Conservation (phyloP, 305 asterid genomes). For the Fraxinus latifolia region DNA sequence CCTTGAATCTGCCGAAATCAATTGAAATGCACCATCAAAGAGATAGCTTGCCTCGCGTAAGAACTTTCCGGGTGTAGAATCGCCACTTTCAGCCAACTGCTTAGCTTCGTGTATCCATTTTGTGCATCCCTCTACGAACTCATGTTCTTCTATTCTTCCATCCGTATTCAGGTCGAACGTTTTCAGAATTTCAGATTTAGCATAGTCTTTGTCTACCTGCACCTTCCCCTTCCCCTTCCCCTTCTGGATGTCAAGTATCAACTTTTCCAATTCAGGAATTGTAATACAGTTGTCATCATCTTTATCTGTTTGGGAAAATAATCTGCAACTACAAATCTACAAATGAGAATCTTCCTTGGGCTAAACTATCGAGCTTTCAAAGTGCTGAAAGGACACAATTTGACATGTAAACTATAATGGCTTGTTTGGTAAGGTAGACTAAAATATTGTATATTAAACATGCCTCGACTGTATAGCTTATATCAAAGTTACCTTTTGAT, state of each 20-base stretch:
- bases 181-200: slow-evolving; percentile 36
- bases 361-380: not conserved
- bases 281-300: slow-evolving; percentile 40
- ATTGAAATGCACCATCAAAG: not conserved
- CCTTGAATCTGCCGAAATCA: not conserved
- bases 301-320: slow-evolving; percentile 37
- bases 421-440: not conserved
- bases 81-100: slow-evolving; percentile 27
- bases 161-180: slow-evolving; percentile 37
- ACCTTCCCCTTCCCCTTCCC: slow-evolving; percentile 32
- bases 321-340: slow-evolving; percentile 24
- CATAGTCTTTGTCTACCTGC: slow-evolving; percentile 40
- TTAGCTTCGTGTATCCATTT: slow-evolving; percentile 46
- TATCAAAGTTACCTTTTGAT: slow-evolving; percentile 35
- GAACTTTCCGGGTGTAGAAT: slow-evolving; percentile 22
- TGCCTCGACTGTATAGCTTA: not conserved
- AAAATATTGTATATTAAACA: not conserved
- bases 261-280: slow-evolving; percentile 37
- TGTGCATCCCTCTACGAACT: slow-evolving; percentile 45
- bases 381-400: not conserved
- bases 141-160: slow-evolving; percentile 37
- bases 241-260: slow-evolving; percentile 37
- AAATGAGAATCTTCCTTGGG: not conserved
- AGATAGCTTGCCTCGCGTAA: slow-evolving; percentile 31
- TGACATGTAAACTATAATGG: not conserved